Evolutionary conservation across 371 early-diverging fungal genomes (phyloP).

Genomic region (Paraphysoderma sedebokerense): DNA sequence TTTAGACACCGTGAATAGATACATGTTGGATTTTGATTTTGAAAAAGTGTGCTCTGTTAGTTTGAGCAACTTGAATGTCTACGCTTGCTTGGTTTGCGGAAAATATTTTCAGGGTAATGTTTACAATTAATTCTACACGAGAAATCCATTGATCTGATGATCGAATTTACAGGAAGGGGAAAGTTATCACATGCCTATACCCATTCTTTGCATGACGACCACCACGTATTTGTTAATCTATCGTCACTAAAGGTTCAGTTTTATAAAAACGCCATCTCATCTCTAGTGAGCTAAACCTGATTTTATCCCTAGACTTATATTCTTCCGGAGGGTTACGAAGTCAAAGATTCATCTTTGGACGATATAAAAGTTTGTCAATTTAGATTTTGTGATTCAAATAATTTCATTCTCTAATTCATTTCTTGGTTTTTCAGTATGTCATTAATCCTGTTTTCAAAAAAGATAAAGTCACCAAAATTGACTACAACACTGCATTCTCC

Average conservation of each 20-base stretch:
- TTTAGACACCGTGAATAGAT: constrained; percentile 52
- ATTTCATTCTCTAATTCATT: not conserved
- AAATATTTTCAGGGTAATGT: constrained; percentile 84
- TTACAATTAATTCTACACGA: not conserved
- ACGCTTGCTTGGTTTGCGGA: constrained; percentile 93
- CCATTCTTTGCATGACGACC: constrained; percentile 86
- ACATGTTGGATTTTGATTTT: constrained; percentile 92
- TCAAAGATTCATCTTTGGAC: constrained; percentile 62
- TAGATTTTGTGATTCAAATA: not conserved
- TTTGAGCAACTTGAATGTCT: constrained; percentile 81
- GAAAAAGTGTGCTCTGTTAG: constrained; percentile 92
- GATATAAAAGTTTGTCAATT: constrained; percentile 61
- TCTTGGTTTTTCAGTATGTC: constrained; percentile 36
- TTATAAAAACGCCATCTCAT: too few relatives aligned
- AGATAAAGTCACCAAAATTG: constrained; percentile 48
- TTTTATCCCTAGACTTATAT: constrained; percentile 51
- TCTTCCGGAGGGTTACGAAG: constrained; percentile 87
- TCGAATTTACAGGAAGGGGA: constrained; percentile 48
- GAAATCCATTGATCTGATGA: not conserved
- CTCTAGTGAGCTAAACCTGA: too few relatives aligned
- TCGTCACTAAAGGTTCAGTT: constrained; percentile 49
- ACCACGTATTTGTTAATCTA: constrained; percentile 91
- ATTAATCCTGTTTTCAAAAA: constrained; percentile 63
- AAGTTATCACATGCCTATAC: constrained; percentile 83
- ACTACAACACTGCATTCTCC: constrained; percentile 33